Percentiles rank a stretch among this genome's conserved stretches.
phyloP scores from a whole-genome alignment of 2,329 filamentous ascomycete genomes.

The Fusarium sp. region DNA sequence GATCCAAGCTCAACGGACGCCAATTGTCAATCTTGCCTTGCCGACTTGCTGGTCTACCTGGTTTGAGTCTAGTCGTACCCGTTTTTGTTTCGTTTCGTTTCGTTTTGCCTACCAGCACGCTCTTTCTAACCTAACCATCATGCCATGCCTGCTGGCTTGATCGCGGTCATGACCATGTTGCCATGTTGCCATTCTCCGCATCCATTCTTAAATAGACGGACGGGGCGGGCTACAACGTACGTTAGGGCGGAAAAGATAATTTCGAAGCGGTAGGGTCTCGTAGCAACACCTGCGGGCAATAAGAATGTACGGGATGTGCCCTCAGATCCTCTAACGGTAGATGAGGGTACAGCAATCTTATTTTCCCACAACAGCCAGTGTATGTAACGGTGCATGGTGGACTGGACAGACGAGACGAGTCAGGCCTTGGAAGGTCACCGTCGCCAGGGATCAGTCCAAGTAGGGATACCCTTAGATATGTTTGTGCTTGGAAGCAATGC shows the following conservation, averaged over 20 bases:
- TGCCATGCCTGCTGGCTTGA: slow-evolving; percentile 13
- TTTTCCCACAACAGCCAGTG: not conserved
- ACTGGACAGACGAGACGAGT: slow-evolving; percentile 16
- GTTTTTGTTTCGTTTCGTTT: slow-evolving; percentile 41
- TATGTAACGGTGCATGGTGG: slow-evolving; percentile 26
- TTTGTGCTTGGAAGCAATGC: not conserved
- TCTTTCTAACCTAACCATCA: not conserved
- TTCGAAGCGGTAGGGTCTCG: slow-evolving; percentile 1
- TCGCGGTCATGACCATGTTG: not conserved
- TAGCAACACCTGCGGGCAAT: not conserved
- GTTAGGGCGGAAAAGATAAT: slow-evolving; percentile 1
- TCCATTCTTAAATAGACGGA: slow-evolving; percentile 18
- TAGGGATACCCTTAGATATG: slow-evolving; percentile 22
- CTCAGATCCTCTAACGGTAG: slow-evolving; percentile 17
- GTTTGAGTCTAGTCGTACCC: slow-evolving; percentile 17
- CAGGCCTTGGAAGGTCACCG: slow-evolving; percentile 26
- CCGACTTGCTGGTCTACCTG: not conserved
- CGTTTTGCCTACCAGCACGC: slow-evolving; percentile 11
- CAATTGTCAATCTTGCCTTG: slow-evolving; percentile 13
- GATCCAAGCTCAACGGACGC: slow-evolving; percentile 30
- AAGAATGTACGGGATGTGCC: slow-evolving; percentile 6
- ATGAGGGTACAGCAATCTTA: slow-evolving; percentile 29
- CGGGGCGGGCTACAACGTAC: slow-evolving; percentile 23
- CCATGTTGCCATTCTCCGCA: slow-evolving; percentile 31
- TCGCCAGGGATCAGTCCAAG: slow-evolving; percentile 16